Conservation (phyloP, 805 yeast species). For the Pichia gijzeniarum region DNA sequence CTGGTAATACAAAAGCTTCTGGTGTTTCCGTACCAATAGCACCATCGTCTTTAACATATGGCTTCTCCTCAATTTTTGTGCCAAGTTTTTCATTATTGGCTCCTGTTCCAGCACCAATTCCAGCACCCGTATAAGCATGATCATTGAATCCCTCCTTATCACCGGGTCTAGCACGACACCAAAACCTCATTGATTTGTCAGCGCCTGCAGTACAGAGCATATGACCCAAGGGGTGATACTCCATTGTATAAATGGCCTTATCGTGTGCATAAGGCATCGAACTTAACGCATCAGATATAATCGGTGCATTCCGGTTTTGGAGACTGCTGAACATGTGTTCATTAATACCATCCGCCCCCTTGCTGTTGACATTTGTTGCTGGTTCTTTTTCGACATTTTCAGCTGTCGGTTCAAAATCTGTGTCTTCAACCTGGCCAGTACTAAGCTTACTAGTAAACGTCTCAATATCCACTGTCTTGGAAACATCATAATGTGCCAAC, state of each 20-base stretch:
- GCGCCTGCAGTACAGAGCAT: slow-evolving; percentile 87
- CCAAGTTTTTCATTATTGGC: neutral
- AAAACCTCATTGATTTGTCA: slow-evolving; percentile 85
- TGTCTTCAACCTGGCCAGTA: no score
- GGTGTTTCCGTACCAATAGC: neutral
- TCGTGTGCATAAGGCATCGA: slow-evolving; percentile 90
- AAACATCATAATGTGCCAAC: slow-evolving; percentile 67
- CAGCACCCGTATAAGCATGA: slow-evolving; percentile 59
- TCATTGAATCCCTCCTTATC: slow-evolving; percentile 81
- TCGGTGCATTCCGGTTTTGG: slow-evolving; percentile 5
- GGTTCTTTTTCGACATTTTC: neutral
- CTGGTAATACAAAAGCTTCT: slow-evolving; percentile 14
- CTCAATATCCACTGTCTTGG: slow-evolving; percentile 36
- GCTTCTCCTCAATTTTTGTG: neutral
- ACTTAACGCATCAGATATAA: slow-evolving; percentile 30
- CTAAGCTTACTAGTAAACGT: neutral
- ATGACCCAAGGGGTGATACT: slow-evolving; percentile 94
- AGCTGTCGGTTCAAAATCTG: neutral
- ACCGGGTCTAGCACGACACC: slow-evolving; percentile 90
- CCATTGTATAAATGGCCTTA: slow-evolving; percentile 81
- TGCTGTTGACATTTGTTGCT: neutral
- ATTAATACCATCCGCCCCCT: slow-evolving; percentile 11
- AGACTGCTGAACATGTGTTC: slow-evolving; percentile 18
- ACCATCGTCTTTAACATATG: neutral
- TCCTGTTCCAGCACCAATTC: slow-evolving; percentile 4